Conservation (phyloP, 2,329 filamentous ascomycete species). For the Sporothrix dimorphospora region DNA sequence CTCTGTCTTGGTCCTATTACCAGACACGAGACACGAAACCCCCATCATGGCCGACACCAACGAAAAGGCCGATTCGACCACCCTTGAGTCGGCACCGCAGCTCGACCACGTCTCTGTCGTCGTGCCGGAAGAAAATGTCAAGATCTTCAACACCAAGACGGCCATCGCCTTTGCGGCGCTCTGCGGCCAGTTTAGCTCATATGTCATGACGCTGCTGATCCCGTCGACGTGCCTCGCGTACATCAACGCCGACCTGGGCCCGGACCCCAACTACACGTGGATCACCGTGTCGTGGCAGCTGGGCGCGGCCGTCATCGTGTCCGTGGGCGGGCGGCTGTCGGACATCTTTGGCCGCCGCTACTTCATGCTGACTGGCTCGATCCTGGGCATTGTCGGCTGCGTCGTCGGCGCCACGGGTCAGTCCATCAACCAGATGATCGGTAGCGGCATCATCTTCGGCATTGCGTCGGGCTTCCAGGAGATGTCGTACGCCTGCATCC, state of each 20-base stretch:
- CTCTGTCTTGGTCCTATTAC: no score
- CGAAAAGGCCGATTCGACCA: slow-evolving; percentile 8
- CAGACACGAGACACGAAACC: background rate
- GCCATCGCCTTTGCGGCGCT: slow-evolving; percentile 26
- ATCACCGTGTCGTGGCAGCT: slow-evolving; percentile 41
- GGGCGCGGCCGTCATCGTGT: slow-evolving; percentile 35
- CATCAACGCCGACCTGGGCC: slow-evolving; percentile 43
- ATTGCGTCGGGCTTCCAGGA: slow-evolving; percentile 27
- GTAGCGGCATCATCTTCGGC: slow-evolving; percentile 23
- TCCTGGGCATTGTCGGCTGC: slow-evolving; percentile 21
- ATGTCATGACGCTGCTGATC: slow-evolving; percentile 37
- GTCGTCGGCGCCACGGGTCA: slow-evolving; percentile 25
- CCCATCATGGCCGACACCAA: background rate
- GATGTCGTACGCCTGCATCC: slow-evolving; percentile 42
- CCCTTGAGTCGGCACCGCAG: background rate
- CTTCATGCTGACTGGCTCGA: slow-evolving; percentile 25
- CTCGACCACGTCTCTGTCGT: background rate
- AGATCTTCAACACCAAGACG: slow-evolving; percentile 16
- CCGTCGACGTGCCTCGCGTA: slow-evolving; percentile 41
- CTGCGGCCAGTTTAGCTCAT: slow-evolving; percentile 31
- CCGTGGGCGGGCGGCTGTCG: slow-evolving; percentile 32
- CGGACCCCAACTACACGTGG: slow-evolving; percentile 42
- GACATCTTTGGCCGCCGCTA: slow-evolving; percentile 30
- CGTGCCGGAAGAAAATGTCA: background rate
- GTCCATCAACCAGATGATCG: slow-evolving; percentile 27